Evolutionary conservation across 495 filamentous ascomycete genomes (phyloP).

Genomic region (Penicillium goetzii): DNA sequence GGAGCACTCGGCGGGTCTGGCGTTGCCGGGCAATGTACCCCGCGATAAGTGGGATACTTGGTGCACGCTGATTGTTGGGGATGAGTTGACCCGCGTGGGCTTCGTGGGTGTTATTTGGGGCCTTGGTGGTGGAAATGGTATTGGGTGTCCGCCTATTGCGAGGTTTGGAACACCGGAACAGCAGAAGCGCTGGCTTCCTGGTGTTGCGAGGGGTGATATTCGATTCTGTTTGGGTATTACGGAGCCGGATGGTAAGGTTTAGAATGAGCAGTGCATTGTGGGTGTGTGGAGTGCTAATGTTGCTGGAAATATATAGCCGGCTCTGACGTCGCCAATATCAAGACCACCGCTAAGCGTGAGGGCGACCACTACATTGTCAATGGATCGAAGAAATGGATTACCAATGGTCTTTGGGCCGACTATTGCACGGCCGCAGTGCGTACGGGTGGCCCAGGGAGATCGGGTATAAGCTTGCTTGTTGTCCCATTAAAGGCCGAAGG

Average conservation of each 20-base stretch:
- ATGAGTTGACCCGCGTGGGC: constrained; percentile 51
- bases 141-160: constrained; percentile 58
- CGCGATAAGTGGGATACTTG: constrained; percentile 54
- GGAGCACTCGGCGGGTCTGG: constrained; percentile 38
- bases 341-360: constrained; percentile 50
- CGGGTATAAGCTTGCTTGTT: constrained; percentile 55
- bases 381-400: constrained; percentile 63
- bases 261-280: background rate
- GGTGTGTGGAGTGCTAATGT: background rate
- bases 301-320: constrained; percentile 37
- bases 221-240: constrained; percentile 61
- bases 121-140: constrained; percentile 55
- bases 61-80: constrained; percentile 50
- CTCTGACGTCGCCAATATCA: constrained; percentile 58
- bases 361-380: constrained; percentile 57
- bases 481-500: constrained; percentile 53
- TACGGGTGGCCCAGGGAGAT: constrained; percentile 52
- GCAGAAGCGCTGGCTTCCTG: constrained; percentile 52
- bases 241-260: constrained; percentile 52
- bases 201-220: constrained; percentile 50
- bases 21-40: constrained; percentile 45
- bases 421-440: constrained; percentile 59
- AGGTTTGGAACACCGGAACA: constrained; percentile 55
- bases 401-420: constrained; percentile 57
- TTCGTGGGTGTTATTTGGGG: constrained; percentile 53